phyloP scores from a whole-genome alignment of 2,329 filamentous ascomycete species.

The Laburnicola sp. region DNA sequence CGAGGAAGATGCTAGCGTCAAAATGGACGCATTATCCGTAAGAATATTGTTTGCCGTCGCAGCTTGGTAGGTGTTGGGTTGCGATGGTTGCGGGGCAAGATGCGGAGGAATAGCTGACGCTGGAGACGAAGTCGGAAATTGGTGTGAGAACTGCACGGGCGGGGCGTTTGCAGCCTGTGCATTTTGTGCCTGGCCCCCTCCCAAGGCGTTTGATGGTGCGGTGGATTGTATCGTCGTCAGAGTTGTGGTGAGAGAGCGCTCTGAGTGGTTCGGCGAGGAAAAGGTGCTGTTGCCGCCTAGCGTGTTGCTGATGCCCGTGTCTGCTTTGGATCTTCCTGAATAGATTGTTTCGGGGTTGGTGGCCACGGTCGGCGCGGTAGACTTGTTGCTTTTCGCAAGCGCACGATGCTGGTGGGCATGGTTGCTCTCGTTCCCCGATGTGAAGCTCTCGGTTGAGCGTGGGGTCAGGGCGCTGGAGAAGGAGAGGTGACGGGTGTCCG shows the following conservation, averaged over 20 bases:
- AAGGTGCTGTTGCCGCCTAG: constrained; percentile 74
- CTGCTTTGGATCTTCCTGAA: constrained; percentile 80
- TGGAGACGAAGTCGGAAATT: constrained; percentile 58
- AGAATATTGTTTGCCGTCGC: constrained; percentile 81
- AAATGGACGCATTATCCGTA: constrained; percentile 82
- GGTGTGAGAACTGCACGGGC: constrained; percentile 59
- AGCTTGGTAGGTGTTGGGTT: constrained; percentile 73
- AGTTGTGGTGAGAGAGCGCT: constrained; percentile 79
- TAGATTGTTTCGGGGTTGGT: constrained; percentile 77
- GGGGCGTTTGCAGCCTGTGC: constrained; percentile 42
- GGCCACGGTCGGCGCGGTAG: constrained; percentile 76
- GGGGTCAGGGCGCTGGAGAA: constrained; percentile 53
- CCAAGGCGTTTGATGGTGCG: constrained; percentile 58
- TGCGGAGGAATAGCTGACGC: constrained; percentile 74
- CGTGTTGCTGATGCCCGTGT: constrained; percentile 67
- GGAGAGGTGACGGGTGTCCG: constrained; percentile 45
- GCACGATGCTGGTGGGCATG: constrained; percentile 53
- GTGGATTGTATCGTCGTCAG: constrained; percentile 83
- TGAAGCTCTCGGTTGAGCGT: constrained; percentile 53
- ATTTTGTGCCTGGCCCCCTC: constrained; percentile 45
- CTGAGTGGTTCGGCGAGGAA: constrained; percentile 78
- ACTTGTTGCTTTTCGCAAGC: constrained; percentile 68
- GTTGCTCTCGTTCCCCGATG: constrained; percentile 60
- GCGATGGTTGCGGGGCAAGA: constrained; percentile 57
- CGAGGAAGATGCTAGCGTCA: constrained; percentile 81